Base-by-base conservation (phyloP, 2,329 filamentous ascomycete species). In the Beauveria sp. region DNA sequence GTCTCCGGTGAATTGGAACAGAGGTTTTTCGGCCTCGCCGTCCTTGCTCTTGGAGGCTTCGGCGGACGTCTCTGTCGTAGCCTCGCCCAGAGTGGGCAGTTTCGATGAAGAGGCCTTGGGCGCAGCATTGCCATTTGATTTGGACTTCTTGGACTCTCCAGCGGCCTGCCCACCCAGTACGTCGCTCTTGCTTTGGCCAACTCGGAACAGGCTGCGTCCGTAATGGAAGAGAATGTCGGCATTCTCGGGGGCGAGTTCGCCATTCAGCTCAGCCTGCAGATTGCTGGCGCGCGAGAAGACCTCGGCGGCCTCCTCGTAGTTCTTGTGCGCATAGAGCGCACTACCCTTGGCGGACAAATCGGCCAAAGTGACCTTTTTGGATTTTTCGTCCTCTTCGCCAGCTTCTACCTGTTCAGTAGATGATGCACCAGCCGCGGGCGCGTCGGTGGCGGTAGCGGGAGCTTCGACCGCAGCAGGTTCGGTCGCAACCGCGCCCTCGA, bases 171-270 rank as follows among this genome's bases (percentile, higher is more conserved):
- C 90, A 62, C 95, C 95, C 42, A 99, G 81, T 26, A 99, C 93
- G 71, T 98, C 93, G 72, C 92, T 97, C 75, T 96, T 96, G 73
- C 86, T 88, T 73, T 98, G 90, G 34, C 93, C 95, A 64, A 98
- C 89, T 74, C 93, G 93, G 81, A 96, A 98, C 22, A 99, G 79
- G 62, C 91, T 91, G 72, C 93, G 90, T 16, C 95, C 95, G 75
- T 99, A 99, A 66, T 92, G 85, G 75, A 96, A 99, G 22, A 98
- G 85, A 52, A 99, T 85, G 72, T 98, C 93, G 56, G 93, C 93
- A 69, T 99, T 99, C 62, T 91, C 88, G 4, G 90, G 86, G 18
- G 87, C 87, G 82, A 96, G 90, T 76, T 98, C 95, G 74, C 93
- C 95, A 73, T 97, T 95, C 73, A 97, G 80, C 73, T 91, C 86